A percentile compares a stretch with the other conserved stretches of the same genome.
Conservation (phyloP, 2,329 filamentous ascomycete species). For the Apiospora arundinis region DNA sequence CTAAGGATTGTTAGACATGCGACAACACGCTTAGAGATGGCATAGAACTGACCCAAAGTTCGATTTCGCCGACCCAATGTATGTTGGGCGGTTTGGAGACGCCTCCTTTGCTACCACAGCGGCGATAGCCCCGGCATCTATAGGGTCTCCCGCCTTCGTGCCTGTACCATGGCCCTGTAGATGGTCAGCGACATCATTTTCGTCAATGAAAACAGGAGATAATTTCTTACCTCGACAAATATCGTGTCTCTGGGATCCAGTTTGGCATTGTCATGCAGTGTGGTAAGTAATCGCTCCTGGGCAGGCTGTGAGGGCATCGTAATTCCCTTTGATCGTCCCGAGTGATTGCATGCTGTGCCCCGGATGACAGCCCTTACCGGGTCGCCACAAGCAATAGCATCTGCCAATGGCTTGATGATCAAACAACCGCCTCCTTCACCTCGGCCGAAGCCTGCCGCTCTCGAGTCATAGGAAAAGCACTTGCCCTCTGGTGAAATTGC, state of each 20-base stretch:
- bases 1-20: not conserved
- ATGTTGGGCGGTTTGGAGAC: not conserved
- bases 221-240: not conserved
- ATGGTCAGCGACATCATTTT: not conserved
- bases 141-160: not conserved
- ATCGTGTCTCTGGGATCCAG: slow-evolving; percentile 10
- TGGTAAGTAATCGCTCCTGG: slow-evolving; percentile 25
- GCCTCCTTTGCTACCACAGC: not conserved
- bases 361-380: slow-evolving; percentile 43
- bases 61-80: not conserved
- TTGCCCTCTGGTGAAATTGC: slow-evolving; percentile 27
- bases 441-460: slow-evolving; percentile 38
- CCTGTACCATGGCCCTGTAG: not conserved
- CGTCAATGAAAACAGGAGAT: no score
- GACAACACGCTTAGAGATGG: not conserved
- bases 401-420: slow-evolving; percentile 41
- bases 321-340: slow-evolving; percentile 29
- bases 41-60: not conserved
- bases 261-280: slow-evolving; percentile 22
- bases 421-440: slow-evolving; percentile 43
- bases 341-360: slow-evolving; percentile 35
- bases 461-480: slow-evolving; percentile 26
- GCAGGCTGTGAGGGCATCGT: slow-evolving; percentile 24
- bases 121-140: not conserved
- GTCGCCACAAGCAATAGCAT: slow-evolving; percentile 42